Evolutionary conservation across 2,329 filamentous ascomycete genomes (phyloP), one percentile per base, ranked within the genome.

Genomic region (Fonsecaea pedrosoi): DNA sequence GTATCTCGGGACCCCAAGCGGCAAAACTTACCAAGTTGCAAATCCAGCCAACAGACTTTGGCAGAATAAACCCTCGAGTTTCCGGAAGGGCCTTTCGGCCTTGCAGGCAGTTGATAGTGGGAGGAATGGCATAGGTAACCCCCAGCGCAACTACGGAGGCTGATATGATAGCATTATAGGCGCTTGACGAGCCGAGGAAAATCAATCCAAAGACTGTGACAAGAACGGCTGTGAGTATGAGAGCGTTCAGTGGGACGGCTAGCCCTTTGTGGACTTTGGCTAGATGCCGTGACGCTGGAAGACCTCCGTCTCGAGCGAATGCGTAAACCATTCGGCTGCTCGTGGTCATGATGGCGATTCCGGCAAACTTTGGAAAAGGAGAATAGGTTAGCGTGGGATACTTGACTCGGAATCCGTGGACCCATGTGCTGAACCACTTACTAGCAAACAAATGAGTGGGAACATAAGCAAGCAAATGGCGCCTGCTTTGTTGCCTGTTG

Each of bases 91-190:
- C 87, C 57, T 82, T 86, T 7, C 90, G 84, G 7, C 90, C 89
- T 0, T 88, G 86, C 1, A 90, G 75, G 64, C 87, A 84, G 72
- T 92, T 91, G 70, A 93, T 87, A 0, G 85, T 82, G 55, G 92
- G 86, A 0, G 91, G 91, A 45, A 94, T 91, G 5, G 86, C 90
- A 71, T 94, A 94, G 2, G 89, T 89, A 4, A 93, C 79, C 6
- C 89, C 87, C 0, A 94, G 82, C 0, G 90, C 86, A 7, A 92
- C 89, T 0, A 93, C 90, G 0, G 89, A 90, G 0, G 89, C 86
- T 0, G 89, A 87, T 1, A 90, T 84, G 71, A 92, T 90, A 13
- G 89, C 89, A 48, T 89, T 91, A 77, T 92, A 91, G 0, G 90
- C 89, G 66, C 84, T 86, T 57, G 78, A 76, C 1, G 88, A 90